Evolutionary conservation across 257 asterid genomes (phyloP), one percentile per base, ranked within the genome.

Genomic region (Marsdenia floribunda): DNA sequence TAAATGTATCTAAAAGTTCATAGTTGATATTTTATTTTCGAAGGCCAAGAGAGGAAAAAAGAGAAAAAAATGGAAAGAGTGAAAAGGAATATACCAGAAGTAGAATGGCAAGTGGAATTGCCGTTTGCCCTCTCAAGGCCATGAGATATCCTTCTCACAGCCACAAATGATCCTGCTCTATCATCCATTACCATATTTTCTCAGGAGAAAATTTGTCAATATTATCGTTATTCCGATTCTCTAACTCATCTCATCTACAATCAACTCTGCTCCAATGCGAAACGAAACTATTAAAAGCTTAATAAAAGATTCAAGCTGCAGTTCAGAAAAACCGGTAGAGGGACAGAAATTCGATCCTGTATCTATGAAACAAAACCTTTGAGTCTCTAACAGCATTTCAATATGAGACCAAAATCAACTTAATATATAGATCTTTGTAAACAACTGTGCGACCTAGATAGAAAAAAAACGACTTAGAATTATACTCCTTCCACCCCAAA

Each of bases 81-180:
- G 29, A 55, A 76, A 29, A 57, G 59, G 71, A 78, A 50, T 65
- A 75, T 87, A 94, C 99, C 97, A 73, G 97, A 89, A 82, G 89
- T 80, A 66, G 97, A 87, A 85, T 94, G 95, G 76, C 96, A 94
- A 74, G 95, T 82, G 22, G 40, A 73, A 68, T 74, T 82, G 66
- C 63, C 73, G 82, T 75, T 86, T 74, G 90, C 96, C 65, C 94
- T 90, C 78, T 93, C 95, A 73, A 93, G 90, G 35, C 98, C 94
- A 70, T 87, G 99, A 33, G 98, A 91, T 76, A 94, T 94, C 74
- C 97, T 93, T 85, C 97, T 80, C 68, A 92, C 97, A 12, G 97
- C 99, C 59, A 94, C 97, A 55, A 94, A 94, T 60, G 98, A 90
- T 79, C 97, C 97, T 77, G 89, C 97, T 83, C 97, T 88, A 65